Base-by-base conservation (phyloP, 495 filamentous ascomycete genomes). In the Penicillium bialowiezense region DNA sequence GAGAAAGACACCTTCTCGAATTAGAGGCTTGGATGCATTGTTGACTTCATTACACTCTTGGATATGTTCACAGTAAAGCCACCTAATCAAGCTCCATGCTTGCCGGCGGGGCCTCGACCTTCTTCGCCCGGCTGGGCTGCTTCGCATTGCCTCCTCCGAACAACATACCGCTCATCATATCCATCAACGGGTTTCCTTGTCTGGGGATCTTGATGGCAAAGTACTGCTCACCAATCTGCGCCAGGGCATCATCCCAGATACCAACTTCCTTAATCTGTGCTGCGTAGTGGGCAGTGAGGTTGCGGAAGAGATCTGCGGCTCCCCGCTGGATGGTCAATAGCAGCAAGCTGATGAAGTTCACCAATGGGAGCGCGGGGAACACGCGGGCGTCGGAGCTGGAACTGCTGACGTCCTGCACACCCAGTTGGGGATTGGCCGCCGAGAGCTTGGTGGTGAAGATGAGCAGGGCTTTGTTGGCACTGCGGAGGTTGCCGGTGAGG, bases 161-260 rank as follows among this genome's bases (percentile, higher is more conserved):
- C 64, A 97, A 84, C 79, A 99, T 83, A 52, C 81, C 88, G 3
- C 91, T 88, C 91, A 97, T 95, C 90, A 99, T 97, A 58, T 97
- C 95, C 59, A 97, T 78, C 56, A 97, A 64, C 7, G 90, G 91
- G 62, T 96, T 97, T 34, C 84, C 84, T 70, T 92, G 88, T 41
- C 85, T 76, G 23, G 89, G 91, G 52, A 91, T 82, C 75, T 86
- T 86, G 61, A 99, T 96, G n/a, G 81, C 84, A 66, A 97, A 99
- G 71, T 97, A 99, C 80, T 93, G 91, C 77, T 97, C 91, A 33
- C 87, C 93, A 54, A 97, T 83, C 64, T 88, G 83, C 34, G 88
- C 86, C 55, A 97, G 71, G 17, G 88, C 80, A 62, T 93, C 90
- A 33, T 90, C 86, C 90, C 93, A 97, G 19, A 73, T 72, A 1